These are phyloP conservation scores for Salix arbutifolia DNA, from an alignment of 345 rosid species.

Conservation along the genomic window DNA sequence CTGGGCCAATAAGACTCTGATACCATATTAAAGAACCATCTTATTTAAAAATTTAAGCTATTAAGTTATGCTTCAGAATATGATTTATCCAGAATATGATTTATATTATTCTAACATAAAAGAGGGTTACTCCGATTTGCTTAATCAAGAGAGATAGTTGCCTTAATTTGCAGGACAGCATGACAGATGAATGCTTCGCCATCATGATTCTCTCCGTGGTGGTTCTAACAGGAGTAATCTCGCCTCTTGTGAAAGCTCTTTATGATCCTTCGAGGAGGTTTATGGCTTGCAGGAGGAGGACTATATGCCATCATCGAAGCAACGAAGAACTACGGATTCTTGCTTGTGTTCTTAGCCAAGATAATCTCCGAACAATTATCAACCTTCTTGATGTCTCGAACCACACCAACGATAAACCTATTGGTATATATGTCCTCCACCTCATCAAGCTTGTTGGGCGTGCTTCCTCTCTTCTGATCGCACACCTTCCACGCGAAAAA, in stretches of 20 bases:
- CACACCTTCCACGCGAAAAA: constrained; percentile 8
- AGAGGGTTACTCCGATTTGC: background rate
- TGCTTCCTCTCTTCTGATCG: constrained; percentile 30
- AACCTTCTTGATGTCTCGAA: constrained; percentile 29
- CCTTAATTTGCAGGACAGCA: constrained; percentile 26
- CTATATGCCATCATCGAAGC: constrained; percentile 32
- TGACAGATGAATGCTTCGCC: constrained; percentile 32
- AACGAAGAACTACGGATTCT: constrained; percentile 45
- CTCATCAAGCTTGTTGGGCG: constrained; percentile 33
- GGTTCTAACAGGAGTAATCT: constrained; percentile 27
- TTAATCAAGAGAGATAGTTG: background rate
- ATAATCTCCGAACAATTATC: constrained; percentile 14
- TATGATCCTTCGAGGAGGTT: constrained; percentile 62
- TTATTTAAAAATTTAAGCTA: too few relatives aligned
- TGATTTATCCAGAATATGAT: too few relatives aligned
- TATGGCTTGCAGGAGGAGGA: constrained; percentile 46
- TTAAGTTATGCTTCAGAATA: too few relatives aligned
- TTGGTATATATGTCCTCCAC: constrained; percentile 29
- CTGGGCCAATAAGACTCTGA: too few relatives aligned
- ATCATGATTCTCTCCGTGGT: constrained; percentile 18
- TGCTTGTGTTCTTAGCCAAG: constrained; percentile 38
- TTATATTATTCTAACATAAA: too few relatives aligned
- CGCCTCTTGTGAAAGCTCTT: constrained; percentile 39
- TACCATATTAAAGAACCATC: too few relatives aligned
- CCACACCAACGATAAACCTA: constrained; percentile 24